Evolutionary conservation across 2,329 filamentous ascomycete genomes (phyloP), one percentile per base, ranked within the genome.

Genomic region (Paraphoma chrysanthemicola): DNA sequence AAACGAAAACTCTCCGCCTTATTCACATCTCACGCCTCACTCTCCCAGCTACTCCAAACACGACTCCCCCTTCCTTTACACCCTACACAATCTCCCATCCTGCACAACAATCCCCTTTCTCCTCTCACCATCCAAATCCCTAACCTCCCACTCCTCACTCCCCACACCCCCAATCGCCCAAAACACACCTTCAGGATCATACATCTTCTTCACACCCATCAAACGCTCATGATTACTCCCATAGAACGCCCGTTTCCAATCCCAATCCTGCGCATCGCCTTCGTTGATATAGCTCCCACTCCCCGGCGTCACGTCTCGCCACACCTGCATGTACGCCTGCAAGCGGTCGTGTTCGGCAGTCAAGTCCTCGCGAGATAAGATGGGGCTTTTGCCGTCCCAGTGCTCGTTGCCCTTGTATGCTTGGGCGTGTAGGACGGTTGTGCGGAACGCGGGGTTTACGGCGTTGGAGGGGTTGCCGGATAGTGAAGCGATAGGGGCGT

Each of bases 271-370:
- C 54, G 64, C 65, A 60, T 72, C 68, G 10, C 67, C 69, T 28
- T 72, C 71, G 48, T 71, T 71, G 38, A 69, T 60, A 59, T 72
- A 72, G 49, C 58, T 61, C 41, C 69, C 68, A 33, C 56, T 52
- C 6, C 59, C 63, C 0, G 60, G 61, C 1, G 65, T 64, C 8
- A 69, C 56, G 54, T 69, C 66, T 3, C 67, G 43, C 67, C 67
- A 72, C 9, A 6, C 43, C 57, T 69, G 62, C 60, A 70, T 67
- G 42, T 62, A 69, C 18, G 9, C 23, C 42, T 70, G 62, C 55
- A 72, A 33, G 11, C 61, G 44, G 3, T 57, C 51, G 30, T 69
- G 65, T 1, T 45, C 17, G 9, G 39, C 31, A 0, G 46, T 54
- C 30, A 60, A 46, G 2, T 54, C 57, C 4, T 51, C 49, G 0